Evolutionary conservation across 495 filamentous ascomycete species (phyloP).

Genomic region (Xylaria nigripes): DNA sequence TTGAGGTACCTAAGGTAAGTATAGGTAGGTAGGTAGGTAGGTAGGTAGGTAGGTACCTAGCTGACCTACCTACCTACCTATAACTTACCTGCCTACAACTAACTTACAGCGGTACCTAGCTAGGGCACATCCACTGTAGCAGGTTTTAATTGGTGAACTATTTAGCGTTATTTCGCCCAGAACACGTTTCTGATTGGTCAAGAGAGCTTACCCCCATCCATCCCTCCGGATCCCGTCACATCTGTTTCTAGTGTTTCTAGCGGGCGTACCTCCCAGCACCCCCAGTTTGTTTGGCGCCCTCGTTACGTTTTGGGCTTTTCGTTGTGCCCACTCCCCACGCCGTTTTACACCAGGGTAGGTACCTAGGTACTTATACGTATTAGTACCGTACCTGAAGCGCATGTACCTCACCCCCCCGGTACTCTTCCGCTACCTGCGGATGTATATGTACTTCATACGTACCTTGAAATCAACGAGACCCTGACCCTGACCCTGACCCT

Average conservation of each 20-base stretch:
- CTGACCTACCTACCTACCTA: too few species aligned
- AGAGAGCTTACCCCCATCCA: conserved; percentile 8
- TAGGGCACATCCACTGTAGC: too few species aligned
- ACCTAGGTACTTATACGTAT: not conserved
- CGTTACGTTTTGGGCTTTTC: conserved; percentile 11
- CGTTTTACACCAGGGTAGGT: conserved; percentile 4
- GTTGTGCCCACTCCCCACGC: conserved; percentile 12
- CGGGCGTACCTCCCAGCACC: conserved; percentile 13
- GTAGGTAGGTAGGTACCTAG: too few species aligned
- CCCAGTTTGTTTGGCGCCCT: conserved; percentile 13
- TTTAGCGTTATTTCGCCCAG: not conserved
- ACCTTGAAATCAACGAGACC: not conserved
- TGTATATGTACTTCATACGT: too few species aligned
- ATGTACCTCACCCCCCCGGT: too few species aligned
- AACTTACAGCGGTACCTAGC: too few species aligned
- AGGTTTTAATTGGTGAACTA: not conserved
- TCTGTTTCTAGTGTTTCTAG: conserved; percentile 8
- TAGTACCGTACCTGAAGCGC: not conserved
- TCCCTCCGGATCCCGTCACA: conserved; percentile 16
- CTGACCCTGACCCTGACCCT: conserved; percentile 10
- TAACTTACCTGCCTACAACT: too few species aligned
- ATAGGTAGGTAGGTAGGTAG: too few species aligned
- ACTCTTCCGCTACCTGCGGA: too few species aligned
- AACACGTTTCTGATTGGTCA: not conserved
- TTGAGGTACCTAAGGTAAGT: too few species aligned